Base-by-base conservation (phyloP, 768 basidiomycete genomes). In the Pleurotus djamor region DNA sequence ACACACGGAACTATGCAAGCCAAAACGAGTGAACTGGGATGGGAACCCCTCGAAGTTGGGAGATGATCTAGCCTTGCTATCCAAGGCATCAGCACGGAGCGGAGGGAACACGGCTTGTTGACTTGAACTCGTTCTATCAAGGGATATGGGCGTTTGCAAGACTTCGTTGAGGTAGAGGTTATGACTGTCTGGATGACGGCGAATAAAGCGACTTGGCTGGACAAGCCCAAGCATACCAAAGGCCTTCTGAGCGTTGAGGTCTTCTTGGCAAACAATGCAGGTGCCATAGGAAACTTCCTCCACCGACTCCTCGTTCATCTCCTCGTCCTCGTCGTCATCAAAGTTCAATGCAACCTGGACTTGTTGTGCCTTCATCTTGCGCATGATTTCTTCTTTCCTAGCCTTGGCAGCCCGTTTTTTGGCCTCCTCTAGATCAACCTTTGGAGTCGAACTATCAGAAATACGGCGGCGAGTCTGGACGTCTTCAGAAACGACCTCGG, bases 191-290 rank as follows among this genome's bases (percentile, higher is more conserved):
- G 88, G 91, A 63, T 90, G 88, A 41, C 84, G 84, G 48, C 96
- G 84, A 14, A 98, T 78, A 47, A 95, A 74, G 48, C 91, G 82
- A 70, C 95, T 96, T 0, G 96, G 90, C 66, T 98, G 96, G 5
- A 99, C 69, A 48, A 96, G 76, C 1, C 91, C 93, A 14, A 99
- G 83, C 34, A 85, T 84, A 4, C 97, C 97, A 70, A 97, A 98
- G 0, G 91, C 77, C 60, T 83, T 81, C 13, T 80, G 73, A 2
- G 81, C 68, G 64, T 85, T 90, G 54, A 98, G 83, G 61, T 95
- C 92, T 68, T 98, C 97, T 69, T 98, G 97, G 65, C 97, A 99
- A 8, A 98, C 95, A 62, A 99, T 98, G 69, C 97, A 99, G n/a
- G 89, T 90, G 2, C 96, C 96, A 60, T 87, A 89, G 10, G 88